Evolutionary conservation across 768 basidiomycete genomes (phyloP).

Genomic region (Albatrellus ellisii): DNA sequence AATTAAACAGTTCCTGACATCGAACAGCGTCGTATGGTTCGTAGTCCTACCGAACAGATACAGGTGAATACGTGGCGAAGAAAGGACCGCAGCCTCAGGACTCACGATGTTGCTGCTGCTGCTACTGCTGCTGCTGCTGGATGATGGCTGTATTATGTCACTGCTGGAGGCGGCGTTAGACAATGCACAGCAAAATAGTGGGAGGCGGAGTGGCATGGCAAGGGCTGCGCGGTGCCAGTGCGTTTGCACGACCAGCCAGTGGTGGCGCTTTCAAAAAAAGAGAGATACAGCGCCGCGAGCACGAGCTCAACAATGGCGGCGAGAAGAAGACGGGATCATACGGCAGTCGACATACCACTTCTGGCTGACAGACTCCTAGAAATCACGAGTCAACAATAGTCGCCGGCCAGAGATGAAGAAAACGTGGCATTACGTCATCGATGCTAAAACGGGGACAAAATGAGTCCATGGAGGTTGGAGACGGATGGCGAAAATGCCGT

Average conservation of each 20-base stretch:
- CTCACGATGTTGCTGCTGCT: background rate
- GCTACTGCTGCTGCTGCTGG: too few relatives aligned
- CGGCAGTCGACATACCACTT: constrained; percentile 11
- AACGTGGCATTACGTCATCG: constrained; percentile 10
- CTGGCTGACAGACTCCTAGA: constrained; percentile 11
- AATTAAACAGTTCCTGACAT: constrained; percentile 37
- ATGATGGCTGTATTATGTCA: too few relatives aligned
- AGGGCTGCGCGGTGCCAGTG: background rate
- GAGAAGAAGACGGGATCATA: constrained; percentile 2
- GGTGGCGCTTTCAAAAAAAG: too few relatives aligned
- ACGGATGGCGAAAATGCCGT: too few relatives aligned
- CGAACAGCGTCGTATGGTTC: constrained; percentile 40
- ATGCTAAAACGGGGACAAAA: background rate
- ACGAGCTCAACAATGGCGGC: background rate
- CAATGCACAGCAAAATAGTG: background rate
- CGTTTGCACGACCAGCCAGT: too few relatives aligned
- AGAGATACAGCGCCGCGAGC: too few relatives aligned
- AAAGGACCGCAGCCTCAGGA: background rate
- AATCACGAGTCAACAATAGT: too few relatives aligned
- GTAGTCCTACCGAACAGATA: constrained; percentile 6
- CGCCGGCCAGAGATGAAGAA: too few relatives aligned
- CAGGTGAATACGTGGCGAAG: background rate
- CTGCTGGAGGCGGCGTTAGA: too few relatives aligned
- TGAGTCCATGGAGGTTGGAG: background rate
- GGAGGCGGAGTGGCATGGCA: background rate